These are phyloP conservation scores for Sanghuangporus sanghuang DNA, from an alignment of 1,284 basidiomycete species.

Conservation along the genomic window DNA sequence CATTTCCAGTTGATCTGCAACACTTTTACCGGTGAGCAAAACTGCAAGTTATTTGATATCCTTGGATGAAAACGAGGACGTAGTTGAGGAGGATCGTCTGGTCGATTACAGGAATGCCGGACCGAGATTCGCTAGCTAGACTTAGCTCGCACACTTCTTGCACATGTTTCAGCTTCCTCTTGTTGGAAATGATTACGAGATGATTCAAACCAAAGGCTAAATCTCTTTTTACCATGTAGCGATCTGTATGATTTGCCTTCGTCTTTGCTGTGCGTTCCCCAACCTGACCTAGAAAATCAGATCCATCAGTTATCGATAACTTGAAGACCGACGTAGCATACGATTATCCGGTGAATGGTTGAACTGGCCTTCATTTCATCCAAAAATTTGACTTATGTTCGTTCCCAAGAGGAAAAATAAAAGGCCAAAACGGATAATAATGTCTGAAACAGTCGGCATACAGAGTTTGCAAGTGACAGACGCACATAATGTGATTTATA, in stretches of 20 bases:
- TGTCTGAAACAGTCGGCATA: neutral
- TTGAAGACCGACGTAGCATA: neutral
- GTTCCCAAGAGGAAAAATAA: neutral
- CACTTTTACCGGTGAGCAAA: neutral
- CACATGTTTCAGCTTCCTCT: neutral
- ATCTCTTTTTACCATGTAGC: neutral
- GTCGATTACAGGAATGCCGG: neutral
- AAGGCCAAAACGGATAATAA: neutral
- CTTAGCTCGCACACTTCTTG: neutral
- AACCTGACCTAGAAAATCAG: neutral
- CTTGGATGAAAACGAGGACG: neutral
- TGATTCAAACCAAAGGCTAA: constrained; percentile 7
- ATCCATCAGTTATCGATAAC: neutral
- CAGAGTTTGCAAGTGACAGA: neutral
- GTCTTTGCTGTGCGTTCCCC: neutral
- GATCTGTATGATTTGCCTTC: constrained; percentile 8
- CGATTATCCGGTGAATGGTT: neutral
- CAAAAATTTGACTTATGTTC: neutral
- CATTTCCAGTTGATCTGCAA: neutral
- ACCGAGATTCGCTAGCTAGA: neutral
- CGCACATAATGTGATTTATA: no score
- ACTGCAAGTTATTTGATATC: neutral
- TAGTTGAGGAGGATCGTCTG: neutral
- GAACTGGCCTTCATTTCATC: neutral
- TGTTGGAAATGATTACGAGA: neutral